Evolutionary conservation across 768 basidiomycete species (phyloP), one percentile per base, ranked within the genome.

Genomic region (Rhizopogon rudus): DNA sequence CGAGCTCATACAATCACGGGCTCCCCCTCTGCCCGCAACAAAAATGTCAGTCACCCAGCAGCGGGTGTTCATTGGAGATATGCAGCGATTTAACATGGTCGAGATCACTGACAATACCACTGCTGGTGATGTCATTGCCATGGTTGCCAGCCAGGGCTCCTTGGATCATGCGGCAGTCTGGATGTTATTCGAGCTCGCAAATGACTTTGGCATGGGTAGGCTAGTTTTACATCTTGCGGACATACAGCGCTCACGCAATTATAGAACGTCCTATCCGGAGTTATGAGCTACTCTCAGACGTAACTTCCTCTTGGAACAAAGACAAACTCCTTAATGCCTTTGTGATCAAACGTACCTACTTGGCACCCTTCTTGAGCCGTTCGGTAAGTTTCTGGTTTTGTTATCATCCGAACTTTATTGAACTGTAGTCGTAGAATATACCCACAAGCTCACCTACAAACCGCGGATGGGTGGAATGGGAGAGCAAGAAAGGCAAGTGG

Each of bases 401-500:
- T 59, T 60, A 55, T 22, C 59, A 51, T 44, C 48, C 43, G n/a
- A 52, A 73, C 73, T 71, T 71, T 51, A 73, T 74, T 16, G 77
- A 75, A 17, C 70, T 78, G n/a, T 77, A 72, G 58, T 71, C 79
- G 25, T 60, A 81, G 78, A 74, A 74, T 25, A 69, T 84, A 44
- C 84, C 83, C 12, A 66, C 72, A 5, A 70, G 69, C 55, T 73
- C 75, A 22, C 76, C 78, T 49, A 67, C 61, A 3, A 63, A 73
- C 58, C 73, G 78, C 40, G 79, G 87, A 6, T 93, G 85, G 63
- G 83, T 98, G 25, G 91, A 98, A 67, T 90, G 86, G 81, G 92
- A 96, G 74, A 77, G 76, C 44, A 98, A 96, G 73, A 83, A 87
- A 56, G 93, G 93, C 37, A 97, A 97, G 71, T 99, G 96, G 97